phyloP scores from a whole-genome alignment of 139 green algal genomes.

The Eudorina sp. region DNA sequence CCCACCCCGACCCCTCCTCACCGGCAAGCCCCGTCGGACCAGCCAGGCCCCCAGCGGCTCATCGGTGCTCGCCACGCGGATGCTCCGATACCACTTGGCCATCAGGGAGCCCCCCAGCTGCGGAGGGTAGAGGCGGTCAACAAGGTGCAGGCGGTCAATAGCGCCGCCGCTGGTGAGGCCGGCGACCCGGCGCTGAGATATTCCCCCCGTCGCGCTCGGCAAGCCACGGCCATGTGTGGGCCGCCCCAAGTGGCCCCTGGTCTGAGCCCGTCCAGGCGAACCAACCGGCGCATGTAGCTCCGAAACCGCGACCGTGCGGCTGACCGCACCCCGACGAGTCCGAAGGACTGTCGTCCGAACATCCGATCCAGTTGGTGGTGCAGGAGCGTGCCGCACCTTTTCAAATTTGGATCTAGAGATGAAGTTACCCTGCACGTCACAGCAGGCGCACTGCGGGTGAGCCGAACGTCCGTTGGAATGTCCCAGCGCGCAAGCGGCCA shows the following conservation, averaged over 20 bases:
- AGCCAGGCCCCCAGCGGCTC: slow-evolving; percentile 28
- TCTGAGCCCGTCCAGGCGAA: background rate
- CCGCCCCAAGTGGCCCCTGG: too few species aligned
- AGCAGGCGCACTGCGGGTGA: background rate
- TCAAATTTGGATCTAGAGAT: slow-evolving; percentile 5
- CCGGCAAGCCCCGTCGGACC: slow-evolving; percentile 6
- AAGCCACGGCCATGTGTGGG: too few species aligned
- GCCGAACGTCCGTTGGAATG: background rate
- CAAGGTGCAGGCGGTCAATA: too few species aligned
- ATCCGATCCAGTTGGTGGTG: too few species aligned
- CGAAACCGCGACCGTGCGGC: too few species aligned
- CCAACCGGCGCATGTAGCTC: background rate
- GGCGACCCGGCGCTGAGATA: too few species aligned
- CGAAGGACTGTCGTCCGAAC: too few species aligned
- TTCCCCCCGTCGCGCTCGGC: too few species aligned
- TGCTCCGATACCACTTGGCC: slow-evolving; percentile 34
- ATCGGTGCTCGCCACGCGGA: background rate
- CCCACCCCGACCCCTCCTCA: too few species aligned
- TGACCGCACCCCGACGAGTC: too few species aligned
- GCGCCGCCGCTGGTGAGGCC: too few species aligned
- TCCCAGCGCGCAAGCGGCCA: background rate
- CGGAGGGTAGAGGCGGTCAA: background rate
- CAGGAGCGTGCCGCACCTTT: slow-evolving; percentile 24
- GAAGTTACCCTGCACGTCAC: background rate
- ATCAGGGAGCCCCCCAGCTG: slow-evolving; percentile 16